phyloP scores from a whole-genome alignment of 108 stramenopile species.

The Discostella pseudostelligera region DNA sequence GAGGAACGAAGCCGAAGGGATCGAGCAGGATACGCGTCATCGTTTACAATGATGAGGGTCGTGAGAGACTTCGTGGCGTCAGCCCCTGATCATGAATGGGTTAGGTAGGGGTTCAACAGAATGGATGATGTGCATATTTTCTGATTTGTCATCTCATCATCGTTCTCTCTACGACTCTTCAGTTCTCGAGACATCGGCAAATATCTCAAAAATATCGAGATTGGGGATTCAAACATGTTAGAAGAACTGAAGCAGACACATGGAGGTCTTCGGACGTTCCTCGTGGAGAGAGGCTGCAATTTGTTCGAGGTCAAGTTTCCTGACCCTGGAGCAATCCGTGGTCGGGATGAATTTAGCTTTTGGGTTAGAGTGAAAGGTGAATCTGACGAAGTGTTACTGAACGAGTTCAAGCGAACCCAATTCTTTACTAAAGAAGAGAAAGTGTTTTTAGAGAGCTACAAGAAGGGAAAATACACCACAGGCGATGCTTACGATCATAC shows the following conservation, averaged over 20 bases:
- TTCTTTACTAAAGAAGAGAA: constrained; percentile 54
- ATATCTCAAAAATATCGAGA: constrained; percentile 57
- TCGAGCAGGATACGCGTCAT: constrained; percentile 44
- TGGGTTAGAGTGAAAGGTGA: constrained; percentile 38
- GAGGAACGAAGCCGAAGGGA: constrained; percentile 32
- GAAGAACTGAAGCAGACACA: constrained; percentile 68
- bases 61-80: constrained; percentile 61
- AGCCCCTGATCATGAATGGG: constrained; percentile 44
- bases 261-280: constrained; percentile 61
- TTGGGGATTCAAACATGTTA: constrained; percentile 57
- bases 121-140: neutral
- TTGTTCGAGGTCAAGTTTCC: constrained; percentile 43
- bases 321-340: constrained; percentile 1
- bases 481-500: constrained; percentile 33
- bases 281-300: constrained; percentile 34
- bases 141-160: neutral
- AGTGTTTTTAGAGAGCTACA: constrained; percentile 48
- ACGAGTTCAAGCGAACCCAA: constrained; percentile 42
- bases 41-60: constrained; percentile 62
- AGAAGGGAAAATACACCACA: constrained; percentile 23
- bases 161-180: neutral
- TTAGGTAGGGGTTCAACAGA: constrained; percentile 19
- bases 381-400: constrained; percentile 30
- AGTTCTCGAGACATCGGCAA: constrained; percentile 67
- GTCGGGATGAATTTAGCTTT: constrained; percentile 41